phyloP scores from a whole-genome alignment of 2,329 filamentous ascomycete species.

The Neonectria coccinea region DNA sequence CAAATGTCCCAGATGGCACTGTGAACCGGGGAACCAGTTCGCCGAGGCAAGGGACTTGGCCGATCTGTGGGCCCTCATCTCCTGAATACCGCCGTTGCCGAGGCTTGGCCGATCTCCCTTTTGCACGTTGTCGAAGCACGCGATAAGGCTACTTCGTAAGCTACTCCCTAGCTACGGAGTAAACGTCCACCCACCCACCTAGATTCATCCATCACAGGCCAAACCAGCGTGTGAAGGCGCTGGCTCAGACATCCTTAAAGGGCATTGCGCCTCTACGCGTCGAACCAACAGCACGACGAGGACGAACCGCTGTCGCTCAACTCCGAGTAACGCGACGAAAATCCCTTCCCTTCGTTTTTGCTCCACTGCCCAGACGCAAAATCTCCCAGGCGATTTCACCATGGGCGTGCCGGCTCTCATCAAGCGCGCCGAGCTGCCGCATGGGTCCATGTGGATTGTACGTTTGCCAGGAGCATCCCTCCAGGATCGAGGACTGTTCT shows the following conservation, averaged over 20 bases:
- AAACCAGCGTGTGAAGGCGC: neutral
- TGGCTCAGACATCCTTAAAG: conserved; percentile 14
- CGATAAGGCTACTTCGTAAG: neutral
- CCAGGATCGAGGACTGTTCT: neutral
- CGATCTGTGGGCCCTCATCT: conserved; percentile 6
- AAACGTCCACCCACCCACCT: conserved; percentile 3
- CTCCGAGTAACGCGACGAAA: neutral
- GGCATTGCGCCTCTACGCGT: conserved; percentile 5
- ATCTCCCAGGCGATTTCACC: neutral
- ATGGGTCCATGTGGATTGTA: conserved; percentile 51
- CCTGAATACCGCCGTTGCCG: neutral
- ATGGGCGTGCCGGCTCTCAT: conserved; percentile 45
- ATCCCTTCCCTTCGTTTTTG: neutral
- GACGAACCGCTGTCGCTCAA: neutral
- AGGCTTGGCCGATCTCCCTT: neutral
- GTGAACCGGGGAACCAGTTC: conserved; percentile 6
- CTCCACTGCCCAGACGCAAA: neutral
- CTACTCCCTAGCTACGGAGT: too few relatives aligned
- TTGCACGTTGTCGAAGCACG: neutral
- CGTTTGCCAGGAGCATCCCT: conserved; percentile 11
- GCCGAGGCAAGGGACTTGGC: conserved; percentile 25
- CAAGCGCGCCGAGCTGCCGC: conserved; percentile 45
- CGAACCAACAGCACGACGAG: neutral
- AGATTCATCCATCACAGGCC: neutral
- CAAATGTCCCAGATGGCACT: neutral